phyloP scores from a whole-genome alignment of 805 yeast genomes.

The Gaillardinia entomophila region DNA sequence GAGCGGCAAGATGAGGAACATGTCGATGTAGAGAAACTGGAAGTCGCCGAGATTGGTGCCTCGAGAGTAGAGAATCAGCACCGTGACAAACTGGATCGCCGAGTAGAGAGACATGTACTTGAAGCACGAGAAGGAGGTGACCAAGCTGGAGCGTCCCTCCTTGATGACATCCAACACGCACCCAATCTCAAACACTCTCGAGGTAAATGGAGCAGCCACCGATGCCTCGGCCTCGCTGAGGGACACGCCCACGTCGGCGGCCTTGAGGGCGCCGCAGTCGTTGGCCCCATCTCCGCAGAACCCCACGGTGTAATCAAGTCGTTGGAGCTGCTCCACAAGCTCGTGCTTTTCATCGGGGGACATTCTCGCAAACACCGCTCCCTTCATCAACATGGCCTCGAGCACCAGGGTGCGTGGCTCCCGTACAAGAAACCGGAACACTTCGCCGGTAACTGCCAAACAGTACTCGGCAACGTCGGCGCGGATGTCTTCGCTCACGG shows the following conservation, averaged over 20 bases:
- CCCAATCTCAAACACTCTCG: conserved; percentile 81
- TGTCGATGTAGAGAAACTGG: conserved; percentile 91
- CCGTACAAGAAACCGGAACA: conserved; percentile 72
- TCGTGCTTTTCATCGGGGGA: conserved; percentile 99
- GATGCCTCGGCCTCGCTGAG: conserved; percentile 97
- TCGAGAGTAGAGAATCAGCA: conserved; percentile 73
- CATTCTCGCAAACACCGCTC: conserved; percentile 90
- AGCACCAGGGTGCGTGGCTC: conserved; percentile 41
- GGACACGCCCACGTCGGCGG: conserved; percentile 96
- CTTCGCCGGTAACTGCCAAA: conserved; percentile 89
- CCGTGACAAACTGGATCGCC: conserved; percentile 91
- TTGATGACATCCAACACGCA: conserved; percentile 88
- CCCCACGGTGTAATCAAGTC: conserved; percentile 85
- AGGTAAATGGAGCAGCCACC: conserved; percentile 97
- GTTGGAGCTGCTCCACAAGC: conserved; percentile 79
- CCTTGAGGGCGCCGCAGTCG: conserved; percentile 97
- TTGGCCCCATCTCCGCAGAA: conserved; percentile 99
- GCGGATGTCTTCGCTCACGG: conserved; percentile 23
- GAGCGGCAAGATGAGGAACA: conserved; percentile 84
- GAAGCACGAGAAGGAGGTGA: conserved; percentile 94
- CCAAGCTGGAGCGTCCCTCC: conserved; percentile 93
- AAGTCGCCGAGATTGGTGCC: conserved; percentile 96
- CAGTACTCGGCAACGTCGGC: conserved; percentile 41
- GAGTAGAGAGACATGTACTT: conserved; percentile 96
- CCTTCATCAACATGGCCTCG: conserved; percentile 59